Conservation (phyloP, 2,329 filamentous ascomycete species). For the Neofusicoccum kwambonambiense region DNA sequence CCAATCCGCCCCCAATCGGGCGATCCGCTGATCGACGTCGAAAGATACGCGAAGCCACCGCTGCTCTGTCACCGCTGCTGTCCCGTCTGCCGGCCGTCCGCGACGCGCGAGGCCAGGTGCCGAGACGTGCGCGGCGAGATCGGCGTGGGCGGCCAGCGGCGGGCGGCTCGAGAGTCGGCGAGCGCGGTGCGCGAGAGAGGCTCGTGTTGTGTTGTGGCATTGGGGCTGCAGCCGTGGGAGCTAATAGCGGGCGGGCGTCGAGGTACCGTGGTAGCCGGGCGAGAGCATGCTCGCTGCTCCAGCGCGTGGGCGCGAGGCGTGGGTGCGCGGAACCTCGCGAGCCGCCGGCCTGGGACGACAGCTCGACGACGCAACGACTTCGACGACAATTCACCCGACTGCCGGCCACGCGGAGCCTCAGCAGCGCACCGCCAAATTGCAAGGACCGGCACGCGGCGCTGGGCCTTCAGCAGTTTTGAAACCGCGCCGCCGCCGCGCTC, state of each 20-base stretch:
- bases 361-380: background rate
- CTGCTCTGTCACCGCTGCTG: background rate
- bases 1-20: background rate
- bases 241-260: background rate
- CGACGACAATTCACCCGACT: background rate
- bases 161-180: background rate
- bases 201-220: background rate
- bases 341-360: background rate
- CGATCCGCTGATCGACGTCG: constrained; percentile 8
- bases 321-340: background rate
- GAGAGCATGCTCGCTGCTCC: background rate
- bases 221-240: background rate
- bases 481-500: background rate
- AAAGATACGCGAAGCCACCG: constrained; percentile 11
- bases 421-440: background rate
- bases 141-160: background rate
- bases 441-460: background rate
- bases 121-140: background rate
- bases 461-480: background rate
- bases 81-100: background rate
- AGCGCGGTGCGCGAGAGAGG: background rate
- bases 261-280: background rate
- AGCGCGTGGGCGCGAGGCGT: background rate
- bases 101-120: background rate
- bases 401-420: too few relatives aligned